A percentile compares a stretch with the other conserved stretches of the same genome.
Evolutionary conservation across 78 protist genomes (phyloP).

Genomic region (Tieghemostelium lacteum): DNA sequence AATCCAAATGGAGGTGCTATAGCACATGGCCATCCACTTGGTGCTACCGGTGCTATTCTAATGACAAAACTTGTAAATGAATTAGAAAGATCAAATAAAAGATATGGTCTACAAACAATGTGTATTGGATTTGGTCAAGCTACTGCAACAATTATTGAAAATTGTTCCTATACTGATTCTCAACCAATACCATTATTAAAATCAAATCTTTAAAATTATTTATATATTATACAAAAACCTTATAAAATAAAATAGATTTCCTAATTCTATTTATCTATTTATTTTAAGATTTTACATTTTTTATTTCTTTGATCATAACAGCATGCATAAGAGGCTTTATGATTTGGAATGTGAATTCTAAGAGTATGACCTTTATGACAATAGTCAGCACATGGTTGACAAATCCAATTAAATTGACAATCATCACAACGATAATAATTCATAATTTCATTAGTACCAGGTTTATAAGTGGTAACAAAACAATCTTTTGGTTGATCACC

Average conservation of each 20-base stretch:
- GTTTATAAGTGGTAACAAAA: conserved; percentile 5
- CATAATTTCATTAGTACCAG: conserved; percentile 29
- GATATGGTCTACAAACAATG: conserved; percentile 89
- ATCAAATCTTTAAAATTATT: too few relatives aligned
- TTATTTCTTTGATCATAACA: conserved; percentile 50
- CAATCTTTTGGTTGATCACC: conserved; percentile 64
- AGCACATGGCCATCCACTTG: conserved; percentile 98
- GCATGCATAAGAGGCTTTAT: conserved; percentile 59
- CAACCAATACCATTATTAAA: not conserved
- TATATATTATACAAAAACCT: too few relatives aligned
- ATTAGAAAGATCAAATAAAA: conserved; percentile 78
- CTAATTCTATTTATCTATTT: too few relatives aligned
- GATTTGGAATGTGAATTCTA: not conserved
- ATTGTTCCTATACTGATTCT: conserved; percentile 39
- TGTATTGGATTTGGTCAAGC: conserved; percentile 92
- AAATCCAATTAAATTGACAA: conserved; percentile 60
- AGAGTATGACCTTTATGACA: conserved; percentile 64
- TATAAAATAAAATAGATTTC: too few relatives aligned
- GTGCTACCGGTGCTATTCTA: conserved; percentile 91
- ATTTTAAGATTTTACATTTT: conserved; percentile 13
- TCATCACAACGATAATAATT: conserved; percentile 48
- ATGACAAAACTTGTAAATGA: conserved; percentile 88
- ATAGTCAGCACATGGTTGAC: conserved; percentile 47
- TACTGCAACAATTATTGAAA: conserved; percentile 88
- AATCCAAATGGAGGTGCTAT: conserved; percentile 99